Conservation (phyloP, 2,329 filamentous ascomycete species). For the Onygenales sp. region DNA sequence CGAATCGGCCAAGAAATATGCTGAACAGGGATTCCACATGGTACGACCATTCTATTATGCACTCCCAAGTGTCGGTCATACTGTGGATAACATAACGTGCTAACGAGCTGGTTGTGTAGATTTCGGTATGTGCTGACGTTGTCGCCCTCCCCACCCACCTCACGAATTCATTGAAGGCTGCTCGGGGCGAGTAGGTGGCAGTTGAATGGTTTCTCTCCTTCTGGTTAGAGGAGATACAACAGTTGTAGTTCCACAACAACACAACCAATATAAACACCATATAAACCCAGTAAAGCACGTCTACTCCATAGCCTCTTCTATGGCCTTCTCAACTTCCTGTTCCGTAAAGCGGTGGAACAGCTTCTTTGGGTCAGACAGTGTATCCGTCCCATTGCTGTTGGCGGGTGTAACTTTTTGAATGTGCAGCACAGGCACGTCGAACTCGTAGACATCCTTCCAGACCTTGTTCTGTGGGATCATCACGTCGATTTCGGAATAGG, state of each 20-base stretch:
- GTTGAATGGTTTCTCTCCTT: too few species aligned
- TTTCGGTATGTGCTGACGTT: slow-evolving; percentile 37
- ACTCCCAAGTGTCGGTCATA: not conserved
- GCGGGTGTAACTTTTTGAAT: slow-evolving; percentile 39
- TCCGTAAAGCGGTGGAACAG: slow-evolving; percentile 55
- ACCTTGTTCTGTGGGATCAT: slow-evolving; percentile 43
- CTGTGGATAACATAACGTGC: not conserved
- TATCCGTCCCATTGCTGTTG: slow-evolving; percentile 37
- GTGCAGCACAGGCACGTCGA: slow-evolving; percentile 56
- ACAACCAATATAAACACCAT: slow-evolving; percentile 4
- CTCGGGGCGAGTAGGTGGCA: slow-evolving; percentile 17
- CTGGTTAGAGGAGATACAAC: not conserved
- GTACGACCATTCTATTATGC: slow-evolving; percentile 21
- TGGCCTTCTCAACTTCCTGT: slow-evolving; percentile 44
- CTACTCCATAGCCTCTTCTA: slow-evolving; percentile 39
- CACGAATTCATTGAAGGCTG: slow-evolving; percentile 23
- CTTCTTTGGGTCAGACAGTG: slow-evolving; percentile 51
- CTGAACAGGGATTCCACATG: slow-evolving; percentile 47
- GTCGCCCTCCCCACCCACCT: slow-evolving; percentile 35
- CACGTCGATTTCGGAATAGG: slow-evolving; percentile 51
- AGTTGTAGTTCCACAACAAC: not conserved
- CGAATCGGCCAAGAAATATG: slow-evolving; percentile 42
- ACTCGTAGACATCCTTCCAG: slow-evolving; percentile 55
- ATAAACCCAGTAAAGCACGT: slow-evolving; percentile 1
- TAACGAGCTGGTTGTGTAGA: slow-evolving; percentile 14